These are phyloP conservation scores for Medicago truncatula DNA, from an alignment of 306 rosid genomes.

Conservation along the genomic window DNA sequence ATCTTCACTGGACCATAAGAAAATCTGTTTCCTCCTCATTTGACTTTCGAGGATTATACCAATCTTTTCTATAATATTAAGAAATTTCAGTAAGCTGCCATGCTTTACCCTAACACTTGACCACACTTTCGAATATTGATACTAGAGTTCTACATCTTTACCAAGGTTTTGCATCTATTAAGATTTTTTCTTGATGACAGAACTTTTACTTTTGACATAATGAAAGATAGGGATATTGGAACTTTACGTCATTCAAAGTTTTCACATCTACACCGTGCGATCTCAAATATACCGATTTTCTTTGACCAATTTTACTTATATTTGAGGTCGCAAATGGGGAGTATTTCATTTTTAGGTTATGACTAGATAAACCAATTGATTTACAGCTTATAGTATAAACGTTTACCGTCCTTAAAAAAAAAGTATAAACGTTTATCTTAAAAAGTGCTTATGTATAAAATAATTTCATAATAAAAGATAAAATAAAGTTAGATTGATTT, in stretches of 20 bases:
- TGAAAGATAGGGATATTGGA: not conserved
- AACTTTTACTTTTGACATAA: not conserved
- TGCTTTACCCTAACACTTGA: constrained; percentile 10
- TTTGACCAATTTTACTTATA: no score
- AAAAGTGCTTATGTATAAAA: no score
- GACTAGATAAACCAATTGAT: no score
- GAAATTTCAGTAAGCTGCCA: not conserved
- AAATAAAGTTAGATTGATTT: no score
- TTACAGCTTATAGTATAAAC: no score
- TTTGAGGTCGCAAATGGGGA: no score
- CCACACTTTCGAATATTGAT: not conserved
- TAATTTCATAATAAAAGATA: no score
- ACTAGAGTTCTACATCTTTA: constrained; percentile 3
- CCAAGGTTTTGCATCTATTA: not conserved
- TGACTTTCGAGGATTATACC: not conserved
- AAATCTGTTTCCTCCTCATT: not conserved
- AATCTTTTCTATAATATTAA: not conserved
- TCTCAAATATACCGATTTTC: no score
- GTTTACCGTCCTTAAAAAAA: no score
- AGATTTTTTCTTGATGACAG: not conserved
- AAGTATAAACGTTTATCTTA: no score
- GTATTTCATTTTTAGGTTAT: no score
- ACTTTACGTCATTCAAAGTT: not conserved
- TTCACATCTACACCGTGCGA: not conserved
- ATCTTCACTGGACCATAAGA: not conserved